Conservation (phyloP, 108 stramenopile species). For the Mayamaea pseudoterrestris region DNA sequence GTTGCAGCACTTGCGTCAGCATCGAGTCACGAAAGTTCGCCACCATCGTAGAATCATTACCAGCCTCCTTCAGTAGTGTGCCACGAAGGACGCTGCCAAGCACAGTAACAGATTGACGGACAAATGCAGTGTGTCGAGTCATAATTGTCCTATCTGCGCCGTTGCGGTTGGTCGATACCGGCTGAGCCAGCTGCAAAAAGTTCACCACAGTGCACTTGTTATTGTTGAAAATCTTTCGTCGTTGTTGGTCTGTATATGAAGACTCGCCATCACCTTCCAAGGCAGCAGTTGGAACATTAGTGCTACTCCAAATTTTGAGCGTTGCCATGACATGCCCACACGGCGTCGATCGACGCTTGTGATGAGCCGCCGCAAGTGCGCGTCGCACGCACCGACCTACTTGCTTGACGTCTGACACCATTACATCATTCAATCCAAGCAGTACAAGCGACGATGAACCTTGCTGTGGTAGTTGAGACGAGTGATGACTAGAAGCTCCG, state of each 20-base stretch:
- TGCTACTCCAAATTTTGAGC: conserved; percentile 16
- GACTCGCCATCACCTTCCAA: too few species aligned
- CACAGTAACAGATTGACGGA: conserved; percentile 41
- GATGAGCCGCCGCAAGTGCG: conserved; percentile 9
- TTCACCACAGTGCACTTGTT: conserved; percentile 9
- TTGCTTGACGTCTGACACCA: conserved; percentile 24
- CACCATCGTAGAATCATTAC: not conserved
- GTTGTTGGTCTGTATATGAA: too few species aligned
- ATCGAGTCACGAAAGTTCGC: conserved; percentile 57
- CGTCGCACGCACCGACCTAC: conserved; percentile 2
- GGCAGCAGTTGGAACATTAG: too few species aligned
- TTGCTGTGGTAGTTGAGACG: conserved; percentile 1
- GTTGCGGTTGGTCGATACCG: not conserved
- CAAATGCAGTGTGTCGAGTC: not conserved
- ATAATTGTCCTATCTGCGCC: conserved; percentile 7
- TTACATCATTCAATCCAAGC: conserved; percentile 31
- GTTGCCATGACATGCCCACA: conserved; percentile 45
- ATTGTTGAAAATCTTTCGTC: conserved; percentile 8
- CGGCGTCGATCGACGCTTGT: conserved; percentile 21
- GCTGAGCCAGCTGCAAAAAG: conserved; percentile 34
- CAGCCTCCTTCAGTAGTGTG: conserved; percentile 9
- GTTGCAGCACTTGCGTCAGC: conserved; percentile 65
- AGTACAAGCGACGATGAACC: conserved; percentile 26
- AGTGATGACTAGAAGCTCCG: conserved; percentile 10
- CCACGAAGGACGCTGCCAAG: conserved; percentile 36